phyloP scores from a whole-genome alignment of 164 flowering plant species.

The Berberis thunbergii region DNA sequence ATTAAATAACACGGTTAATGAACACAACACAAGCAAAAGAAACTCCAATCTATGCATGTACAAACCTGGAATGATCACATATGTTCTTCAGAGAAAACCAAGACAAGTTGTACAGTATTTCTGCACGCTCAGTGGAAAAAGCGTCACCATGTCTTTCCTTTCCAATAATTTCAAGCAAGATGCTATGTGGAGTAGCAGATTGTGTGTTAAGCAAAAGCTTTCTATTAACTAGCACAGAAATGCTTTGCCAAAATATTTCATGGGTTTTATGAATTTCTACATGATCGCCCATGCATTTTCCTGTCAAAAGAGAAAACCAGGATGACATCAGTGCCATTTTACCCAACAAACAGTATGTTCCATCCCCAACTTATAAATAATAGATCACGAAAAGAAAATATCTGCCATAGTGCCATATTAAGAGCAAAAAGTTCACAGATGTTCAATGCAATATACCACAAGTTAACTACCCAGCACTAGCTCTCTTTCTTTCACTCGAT shows the following conservation, averaged over 20 bases:
- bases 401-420: no score
- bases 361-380: no score
- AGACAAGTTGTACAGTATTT: constrained; percentile 47
- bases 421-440: no score
- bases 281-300: constrained; percentile 37
- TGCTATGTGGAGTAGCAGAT: constrained; percentile 12
- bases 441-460: no score
- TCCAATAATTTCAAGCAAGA: constrained; percentile 40
- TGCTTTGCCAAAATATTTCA: constrained; percentile 38
- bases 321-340: not conserved
- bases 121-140: constrained; percentile 63
- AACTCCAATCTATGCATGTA: not conserved
- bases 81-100: constrained; percentile 42
- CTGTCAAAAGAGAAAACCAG: constrained; percentile 25
- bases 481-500: no score
- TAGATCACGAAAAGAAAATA: no score
- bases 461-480: no score
- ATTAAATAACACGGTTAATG: not conserved
- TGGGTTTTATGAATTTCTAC: constrained; percentile 49
- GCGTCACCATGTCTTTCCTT: constrained; percentile 38
- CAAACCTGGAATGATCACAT: not conserved
- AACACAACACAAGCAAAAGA: no score
- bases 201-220: constrained; percentile 17
- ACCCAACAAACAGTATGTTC: not conserved
- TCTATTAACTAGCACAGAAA: constrained; percentile 33